Percentiles rank a stretch among this genome's conserved stretches.
phyloP scores from a whole-genome alignment of 768 basidiomycete species.

The Tulasnella sp. region DNA sequence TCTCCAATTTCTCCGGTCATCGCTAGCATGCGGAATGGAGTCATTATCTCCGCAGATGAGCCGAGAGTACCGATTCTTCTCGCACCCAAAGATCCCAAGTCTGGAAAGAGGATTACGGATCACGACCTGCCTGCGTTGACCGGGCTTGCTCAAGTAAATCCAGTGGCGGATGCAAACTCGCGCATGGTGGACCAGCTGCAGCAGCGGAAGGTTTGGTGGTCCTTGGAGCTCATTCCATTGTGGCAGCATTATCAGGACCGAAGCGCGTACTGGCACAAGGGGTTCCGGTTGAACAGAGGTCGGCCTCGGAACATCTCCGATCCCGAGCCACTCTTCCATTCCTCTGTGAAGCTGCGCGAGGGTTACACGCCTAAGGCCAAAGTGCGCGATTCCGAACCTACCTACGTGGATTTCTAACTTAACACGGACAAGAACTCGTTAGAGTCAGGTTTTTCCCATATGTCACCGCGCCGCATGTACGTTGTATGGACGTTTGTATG shows the following conservation, averaged over 20 bases:
- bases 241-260: slow-evolving; percentile 5
- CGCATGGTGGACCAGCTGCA: not conserved
- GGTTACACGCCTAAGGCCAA: not conserved
- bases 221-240: slow-evolving; percentile 17
- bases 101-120: not conserved
- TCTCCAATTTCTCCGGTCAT: not conserved
- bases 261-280: slow-evolving; percentile 5
- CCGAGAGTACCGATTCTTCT: not conserved
- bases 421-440: not conserved
- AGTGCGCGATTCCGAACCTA: not conserved
- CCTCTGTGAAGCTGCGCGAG: not conserved
- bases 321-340: not conserved
- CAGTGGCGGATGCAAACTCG: not conserved
- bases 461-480: not conserved
- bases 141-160: not conserved
- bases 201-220: slow-evolving; percentile 5
- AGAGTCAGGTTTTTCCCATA: not conserved
- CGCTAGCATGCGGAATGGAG: not conserved
- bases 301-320: not conserved
- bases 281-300: not conserved
- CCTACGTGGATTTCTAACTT: not conserved
- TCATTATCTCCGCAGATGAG: not conserved
- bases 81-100: not conserved
- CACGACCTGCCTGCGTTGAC: too few relatives aligned
- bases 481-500: not conserved